phyloP scores from a whole-genome alignment of 2,329 filamentous ascomycete species.

The Aspergillus pseudotamarii region DNA sequence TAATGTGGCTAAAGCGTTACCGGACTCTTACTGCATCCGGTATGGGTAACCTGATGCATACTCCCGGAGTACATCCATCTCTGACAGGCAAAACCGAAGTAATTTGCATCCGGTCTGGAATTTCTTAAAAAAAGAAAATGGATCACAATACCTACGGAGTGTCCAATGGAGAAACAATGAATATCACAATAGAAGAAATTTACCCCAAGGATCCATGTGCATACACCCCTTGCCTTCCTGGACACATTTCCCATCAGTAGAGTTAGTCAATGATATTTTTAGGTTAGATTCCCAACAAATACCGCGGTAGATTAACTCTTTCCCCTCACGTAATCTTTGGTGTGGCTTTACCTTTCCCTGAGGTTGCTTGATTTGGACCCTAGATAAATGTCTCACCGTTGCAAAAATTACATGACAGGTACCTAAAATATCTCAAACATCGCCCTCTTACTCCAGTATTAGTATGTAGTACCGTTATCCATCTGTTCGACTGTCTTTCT shows the following conservation, averaged over 20 bases:
- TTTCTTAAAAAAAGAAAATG: background rate
- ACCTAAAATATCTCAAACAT: background rate
- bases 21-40: background rate
- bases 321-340: background rate
- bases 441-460: background rate
- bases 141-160: background rate
- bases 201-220: background rate
- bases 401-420: too few species aligned
- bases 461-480: background rate
- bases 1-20: constrained; percentile 2
- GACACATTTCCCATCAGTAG: background rate
- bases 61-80: background rate
- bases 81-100: background rate
- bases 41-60: background rate
- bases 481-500: background rate
- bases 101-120: background rate
- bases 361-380: background rate
- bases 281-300: constrained; percentile 1
- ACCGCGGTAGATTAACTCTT: background rate
- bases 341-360: background rate
- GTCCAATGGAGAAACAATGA: background rate
- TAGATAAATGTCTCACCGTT: background rate
- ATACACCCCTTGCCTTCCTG: background rate
- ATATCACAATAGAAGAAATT: background rate
- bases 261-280: background rate